Base-by-base conservation (phyloP, 2,329 filamentous ascomycete species). In the Bisporella sp. region DNA sequence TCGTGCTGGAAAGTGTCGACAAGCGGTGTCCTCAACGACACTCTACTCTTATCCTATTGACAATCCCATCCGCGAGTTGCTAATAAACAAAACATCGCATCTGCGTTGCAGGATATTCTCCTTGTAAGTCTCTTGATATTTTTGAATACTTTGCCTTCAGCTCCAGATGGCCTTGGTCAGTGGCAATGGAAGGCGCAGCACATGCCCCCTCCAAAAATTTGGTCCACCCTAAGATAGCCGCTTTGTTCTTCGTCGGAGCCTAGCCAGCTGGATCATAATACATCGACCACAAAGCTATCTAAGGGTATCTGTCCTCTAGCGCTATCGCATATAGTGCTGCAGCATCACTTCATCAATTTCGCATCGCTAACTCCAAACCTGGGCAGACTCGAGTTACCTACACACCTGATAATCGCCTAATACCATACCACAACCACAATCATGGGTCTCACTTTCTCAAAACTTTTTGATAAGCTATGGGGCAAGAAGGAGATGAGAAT, bases 401-500 rank as follows among this genome's bases (percentile, higher is more conserved):
- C 13, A 59, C 55, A 59, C 58, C 57, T 60, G 58, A 62, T 59
- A 66, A 62, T 59, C 66, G 68, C 68, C 63, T 64, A 65, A 59
- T 48, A 51, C 54, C 51, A 50, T 59, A 66, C 65, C 46, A 49
- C 46, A 40, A 71, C 73, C 78, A 79, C 80, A 77, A 91, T 74
- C 74, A 99, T 99, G 93, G 93, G 93, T 95, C 82, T 97, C 74
- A 84, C 87, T 70, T 89, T 97, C 77, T 97, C 91, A 67, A 96
- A 93, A 82, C 73, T 97, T 70, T 93, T 97, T 73, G 89, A 95
- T 71, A 84, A 86, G 78, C 82, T 97, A 73, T 96, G 89, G 86
- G 90, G 92, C 69, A 96, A 96, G 87, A 97, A 97, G 85, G 93
- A 99, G 84, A 99, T 99, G 93, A 85, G 93, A 81, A 96, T 99